phyloP scores from a whole-genome alignment of 164 flowering plant genomes.

The Umbellularia californica region DNA sequence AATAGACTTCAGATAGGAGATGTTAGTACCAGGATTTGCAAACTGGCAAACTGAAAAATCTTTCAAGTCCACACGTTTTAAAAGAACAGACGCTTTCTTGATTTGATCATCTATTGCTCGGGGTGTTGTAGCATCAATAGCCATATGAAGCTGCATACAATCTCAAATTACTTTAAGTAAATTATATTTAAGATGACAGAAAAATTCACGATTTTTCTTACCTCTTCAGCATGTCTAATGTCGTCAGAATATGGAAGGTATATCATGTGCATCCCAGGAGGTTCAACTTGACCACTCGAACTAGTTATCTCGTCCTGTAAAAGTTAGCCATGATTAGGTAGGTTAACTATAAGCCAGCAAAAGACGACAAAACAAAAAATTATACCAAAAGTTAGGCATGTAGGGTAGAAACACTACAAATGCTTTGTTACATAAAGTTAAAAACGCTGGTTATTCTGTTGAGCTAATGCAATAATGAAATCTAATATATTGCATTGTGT shows the following conservation, averaged over 20 bases:
- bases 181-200: background rate
- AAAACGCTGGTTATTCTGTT: too few relatives aligned
- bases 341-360: background rate
- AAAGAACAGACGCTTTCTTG: slow-evolving; percentile 55
- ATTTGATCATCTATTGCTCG: slow-evolving; percentile 77
- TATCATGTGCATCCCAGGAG: slow-evolving; percentile 99
- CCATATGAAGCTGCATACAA: slow-evolving; percentile 50
- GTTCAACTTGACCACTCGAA: slow-evolving; percentile 86
- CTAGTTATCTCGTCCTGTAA: slow-evolving; percentile 70
- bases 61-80: slow-evolving; percentile 76
- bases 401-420: too few relatives aligned
- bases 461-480: too few relatives aligned
- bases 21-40: slow-evolving; percentile 72
- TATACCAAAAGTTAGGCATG: background rate
- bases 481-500: too few relatives aligned
- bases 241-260: slow-evolving; percentile 94
- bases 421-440: too few relatives aligned
- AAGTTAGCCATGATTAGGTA: slow-evolving; percentile 5
- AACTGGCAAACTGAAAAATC: slow-evolving; percentile 93
- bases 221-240: slow-evolving; percentile 86
- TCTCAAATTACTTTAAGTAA: slow-evolving; percentile 1
- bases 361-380: too few relatives aligned
- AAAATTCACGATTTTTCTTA: slow-evolving; percentile 16
- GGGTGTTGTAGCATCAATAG: slow-evolving; percentile 31
- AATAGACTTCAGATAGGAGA: background rate